Percentiles rank a stretch among this genome's conserved stretches.
Evolutionary conservation across 495 filamentous ascomycete species (phyloP).

Genomic region (Neurospora sp.): DNA sequence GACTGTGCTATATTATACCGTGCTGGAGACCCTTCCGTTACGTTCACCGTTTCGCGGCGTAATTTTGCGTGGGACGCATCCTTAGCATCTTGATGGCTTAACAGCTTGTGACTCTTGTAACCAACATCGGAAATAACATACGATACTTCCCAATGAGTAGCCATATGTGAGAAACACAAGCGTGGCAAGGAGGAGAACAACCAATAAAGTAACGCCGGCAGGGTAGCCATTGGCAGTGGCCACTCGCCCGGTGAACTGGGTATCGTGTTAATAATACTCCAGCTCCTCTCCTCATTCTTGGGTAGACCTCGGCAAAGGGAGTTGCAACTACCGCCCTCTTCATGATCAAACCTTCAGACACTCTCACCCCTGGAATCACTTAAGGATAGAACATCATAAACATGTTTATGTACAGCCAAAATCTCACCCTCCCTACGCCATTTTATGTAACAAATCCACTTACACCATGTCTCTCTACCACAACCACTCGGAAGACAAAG

Average conservation of each 20-base stretch:
- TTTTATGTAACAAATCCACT: background rate
- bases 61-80: no score
- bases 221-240: background rate
- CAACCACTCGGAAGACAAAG: background rate
- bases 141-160: background rate
- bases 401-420: background rate
- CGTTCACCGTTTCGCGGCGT: background rate
- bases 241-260: background rate
- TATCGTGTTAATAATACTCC: background rate
- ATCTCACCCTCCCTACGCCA: background rate
- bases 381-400: background rate
- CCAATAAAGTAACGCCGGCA: background rate
- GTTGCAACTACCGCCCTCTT: background rate
- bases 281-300: background rate
- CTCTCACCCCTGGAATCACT: background rate
- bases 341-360: background rate
- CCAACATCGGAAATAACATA: no score
- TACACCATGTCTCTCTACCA: background rate
- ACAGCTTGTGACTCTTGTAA: no score
- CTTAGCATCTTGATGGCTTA: no score
- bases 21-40: background rate
- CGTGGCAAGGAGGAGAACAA: background rate
- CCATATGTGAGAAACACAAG: background rate
- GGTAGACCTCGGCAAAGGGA: background rate
- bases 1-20: background rate